Conservation (phyloP, 345 rosid genomes). For the Hypericum androsaemum region DNA sequence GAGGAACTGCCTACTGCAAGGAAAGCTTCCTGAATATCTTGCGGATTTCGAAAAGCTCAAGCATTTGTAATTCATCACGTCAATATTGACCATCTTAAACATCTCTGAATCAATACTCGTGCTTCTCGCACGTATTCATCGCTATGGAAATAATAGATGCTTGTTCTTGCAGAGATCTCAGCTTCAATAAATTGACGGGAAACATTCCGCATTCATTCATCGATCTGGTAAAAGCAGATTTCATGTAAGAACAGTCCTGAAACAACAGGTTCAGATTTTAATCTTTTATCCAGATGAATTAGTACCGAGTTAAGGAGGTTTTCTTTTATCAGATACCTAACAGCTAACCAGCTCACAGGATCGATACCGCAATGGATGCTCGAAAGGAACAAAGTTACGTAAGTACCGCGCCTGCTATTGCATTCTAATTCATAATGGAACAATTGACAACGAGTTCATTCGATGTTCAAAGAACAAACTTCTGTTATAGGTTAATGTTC, state of each 20-base stretch:
- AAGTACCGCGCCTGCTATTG: slow-evolving; percentile 14
- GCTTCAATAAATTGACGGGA: slow-evolving; percentile 64
- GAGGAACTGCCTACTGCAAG: slow-evolving; percentile 51
- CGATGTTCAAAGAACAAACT: too few species aligned
- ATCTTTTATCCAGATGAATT: background rate
- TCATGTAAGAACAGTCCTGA: slow-evolving; percentile 43
- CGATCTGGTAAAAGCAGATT: slow-evolving; percentile 42
- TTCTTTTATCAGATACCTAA: slow-evolving; percentile 46
- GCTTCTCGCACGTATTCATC: too few species aligned
- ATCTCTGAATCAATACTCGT: too few species aligned
- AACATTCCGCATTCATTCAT: slow-evolving; percentile 52
- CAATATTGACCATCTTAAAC: too few species aligned
- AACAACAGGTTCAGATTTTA: background rate
- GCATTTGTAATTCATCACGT: slow-evolving; percentile 46
- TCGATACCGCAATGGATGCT: slow-evolving; percentile 46
- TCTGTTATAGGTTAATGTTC: too few species aligned
- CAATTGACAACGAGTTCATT: background rate
- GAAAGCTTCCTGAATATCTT: slow-evolving; percentile 51
- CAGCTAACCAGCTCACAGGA: slow-evolving; percentile 62
- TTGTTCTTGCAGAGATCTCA: slow-evolving; percentile 57
- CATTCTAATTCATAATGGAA: slow-evolving; percentile 6
- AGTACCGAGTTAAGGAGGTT: background rate
- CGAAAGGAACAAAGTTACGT: slow-evolving; percentile 60
- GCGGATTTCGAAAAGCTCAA: slow-evolving; percentile 52
- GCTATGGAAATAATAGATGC: background rate